phyloP scores from a whole-genome alignment of 2,329 filamentous ascomycete species.

The Metarhizium guizhouense region DNA sequence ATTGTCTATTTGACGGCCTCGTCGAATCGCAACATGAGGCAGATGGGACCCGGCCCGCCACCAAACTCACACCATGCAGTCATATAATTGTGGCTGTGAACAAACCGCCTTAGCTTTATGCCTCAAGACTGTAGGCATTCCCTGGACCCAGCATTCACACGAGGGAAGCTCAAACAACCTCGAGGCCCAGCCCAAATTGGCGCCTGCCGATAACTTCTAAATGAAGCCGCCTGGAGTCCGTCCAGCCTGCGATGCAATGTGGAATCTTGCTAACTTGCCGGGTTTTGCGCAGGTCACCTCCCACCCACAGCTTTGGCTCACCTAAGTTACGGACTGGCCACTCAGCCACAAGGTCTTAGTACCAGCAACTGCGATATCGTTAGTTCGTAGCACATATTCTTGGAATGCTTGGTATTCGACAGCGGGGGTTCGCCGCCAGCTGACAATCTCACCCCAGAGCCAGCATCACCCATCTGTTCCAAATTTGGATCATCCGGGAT shows the following conservation, averaged over 20 bases:
- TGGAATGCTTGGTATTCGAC: neutral
- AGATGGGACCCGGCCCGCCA: neutral
- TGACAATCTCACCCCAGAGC: neutral
- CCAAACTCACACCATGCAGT: neutral
- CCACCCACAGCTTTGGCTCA: too few species aligned
- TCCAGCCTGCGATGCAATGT: neutral
- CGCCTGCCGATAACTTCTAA: too few species aligned
- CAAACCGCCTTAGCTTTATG: neutral
- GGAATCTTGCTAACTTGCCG: neutral
- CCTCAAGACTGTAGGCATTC: neutral
- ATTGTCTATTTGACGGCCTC: neutral
- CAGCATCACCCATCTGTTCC: neutral
- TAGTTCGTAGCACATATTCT: too few species aligned
- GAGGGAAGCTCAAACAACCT: neutral
- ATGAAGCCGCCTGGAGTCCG: neutral
- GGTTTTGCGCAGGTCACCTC: too few species aligned
- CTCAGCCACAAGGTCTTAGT: too few species aligned
- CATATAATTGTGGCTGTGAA: neutral
- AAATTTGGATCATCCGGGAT: neutral
- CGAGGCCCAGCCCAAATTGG: too few species aligned
- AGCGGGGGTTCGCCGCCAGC: constrained; percentile 3
- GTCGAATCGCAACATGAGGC: too few species aligned
- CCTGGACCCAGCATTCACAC: neutral
- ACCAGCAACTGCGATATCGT: too few species aligned
- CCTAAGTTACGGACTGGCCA: too few species aligned